Conservation (phyloP, 2,329 filamentous ascomycete genomes). For the Penicillium sumatraense region DNA sequence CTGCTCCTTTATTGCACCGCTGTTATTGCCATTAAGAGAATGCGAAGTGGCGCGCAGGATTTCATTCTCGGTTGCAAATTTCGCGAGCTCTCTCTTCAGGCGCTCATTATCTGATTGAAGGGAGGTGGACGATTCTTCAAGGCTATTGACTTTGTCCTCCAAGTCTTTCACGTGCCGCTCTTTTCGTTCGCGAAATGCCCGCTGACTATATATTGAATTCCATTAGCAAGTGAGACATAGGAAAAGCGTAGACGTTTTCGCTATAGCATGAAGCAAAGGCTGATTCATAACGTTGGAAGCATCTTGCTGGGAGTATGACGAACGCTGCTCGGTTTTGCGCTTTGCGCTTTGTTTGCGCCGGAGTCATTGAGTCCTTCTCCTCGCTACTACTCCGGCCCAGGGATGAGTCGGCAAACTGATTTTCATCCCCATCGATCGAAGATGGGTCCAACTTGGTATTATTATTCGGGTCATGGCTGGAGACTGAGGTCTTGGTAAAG, state of each 20-base stretch:
- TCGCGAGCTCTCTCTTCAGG: slow-evolving; percentile 80
- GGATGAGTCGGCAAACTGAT: slow-evolving; percentile 30
- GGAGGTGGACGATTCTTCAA: slow-evolving; percentile 74
- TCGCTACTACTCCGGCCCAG: slow-evolving; percentile 54
- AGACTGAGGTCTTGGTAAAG: slow-evolving; percentile 38
- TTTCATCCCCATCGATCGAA: slow-evolving; percentile 36
- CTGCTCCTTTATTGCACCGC: slow-evolving; percentile 30
- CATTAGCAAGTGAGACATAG: slow-evolving; percentile 4
- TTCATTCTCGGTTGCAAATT: slow-evolving; percentile 87
- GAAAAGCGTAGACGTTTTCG: not conserved
- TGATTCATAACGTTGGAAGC: not conserved
- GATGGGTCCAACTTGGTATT: slow-evolving; percentile 28
- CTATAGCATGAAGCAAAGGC: too few species aligned
- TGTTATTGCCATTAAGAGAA: slow-evolving; percentile 45
- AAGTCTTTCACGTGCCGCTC: slow-evolving; percentile 93
- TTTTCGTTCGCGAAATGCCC: slow-evolving; percentile 94
- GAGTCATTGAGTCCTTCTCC: slow-evolving; percentile 59
- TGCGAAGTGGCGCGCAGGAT: slow-evolving; percentile 80
- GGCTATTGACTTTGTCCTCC: slow-evolving; percentile 77
- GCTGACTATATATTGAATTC: slow-evolving; percentile 65
- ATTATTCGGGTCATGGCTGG: slow-evolving; percentile 31
- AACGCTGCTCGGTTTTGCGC: slow-evolving; percentile 76
- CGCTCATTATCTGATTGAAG: slow-evolving; percentile 84
- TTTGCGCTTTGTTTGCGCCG: slow-evolving; percentile 65
- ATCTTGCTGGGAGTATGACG: slow-evolving; percentile 36